A percentile compares a stretch with the other conserved stretches of the same genome.
These are phyloP conservation scores for Anthracocystis walkeri DNA, from an alignment of 1,284 basidiomycete species.

Conservation along the genomic window DNA sequence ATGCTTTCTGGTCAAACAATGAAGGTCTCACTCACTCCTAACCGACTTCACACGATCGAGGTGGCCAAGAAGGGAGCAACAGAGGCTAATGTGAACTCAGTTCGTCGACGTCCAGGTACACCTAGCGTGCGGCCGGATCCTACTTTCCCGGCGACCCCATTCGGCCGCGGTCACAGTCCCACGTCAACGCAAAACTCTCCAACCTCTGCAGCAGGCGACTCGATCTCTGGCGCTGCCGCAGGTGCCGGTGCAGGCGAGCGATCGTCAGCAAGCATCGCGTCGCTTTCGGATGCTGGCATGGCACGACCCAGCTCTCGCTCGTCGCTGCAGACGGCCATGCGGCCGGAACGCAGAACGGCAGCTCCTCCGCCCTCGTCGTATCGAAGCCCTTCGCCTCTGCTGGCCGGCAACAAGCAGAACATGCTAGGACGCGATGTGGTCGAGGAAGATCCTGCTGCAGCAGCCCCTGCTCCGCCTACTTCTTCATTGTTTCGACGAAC, in stretches of 20 bases:
- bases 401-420: constrained; percentile 23
- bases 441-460: constrained; percentile 15
- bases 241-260: constrained; percentile 6
- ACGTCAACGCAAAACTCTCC: constrained; percentile 16
- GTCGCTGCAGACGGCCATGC: constrained; percentile 31
- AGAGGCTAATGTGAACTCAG: constrained; percentile 13
- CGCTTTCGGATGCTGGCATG: constrained; percentile 16
- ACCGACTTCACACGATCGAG: constrained; percentile 62
- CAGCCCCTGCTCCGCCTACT: constrained; percentile 3
- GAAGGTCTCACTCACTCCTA: constrained; percentile 88
- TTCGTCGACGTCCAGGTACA: constrained; percentile 51
- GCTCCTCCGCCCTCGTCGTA: constrained; percentile 51
- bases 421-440: constrained; percentile 21
- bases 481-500: constrained; percentile 11
- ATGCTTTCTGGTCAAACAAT: constrained; percentile 61
- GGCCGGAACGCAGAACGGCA: constrained; percentile 32
- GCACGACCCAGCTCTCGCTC: constrained; percentile 35
- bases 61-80: constrained; percentile 46
- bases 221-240: background rate
- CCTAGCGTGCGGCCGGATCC: constrained; percentile 25
- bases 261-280: constrained; percentile 12
- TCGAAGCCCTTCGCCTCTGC: constrained; percentile 37
- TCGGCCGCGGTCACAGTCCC: constrained; percentile 22
- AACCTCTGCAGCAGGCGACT: constrained; percentile 8
- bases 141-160: constrained; percentile 6